Base-by-base conservation (phyloP, 2,329 filamentous ascomycete genomes). In the Aureobasidium sp. region DNA sequence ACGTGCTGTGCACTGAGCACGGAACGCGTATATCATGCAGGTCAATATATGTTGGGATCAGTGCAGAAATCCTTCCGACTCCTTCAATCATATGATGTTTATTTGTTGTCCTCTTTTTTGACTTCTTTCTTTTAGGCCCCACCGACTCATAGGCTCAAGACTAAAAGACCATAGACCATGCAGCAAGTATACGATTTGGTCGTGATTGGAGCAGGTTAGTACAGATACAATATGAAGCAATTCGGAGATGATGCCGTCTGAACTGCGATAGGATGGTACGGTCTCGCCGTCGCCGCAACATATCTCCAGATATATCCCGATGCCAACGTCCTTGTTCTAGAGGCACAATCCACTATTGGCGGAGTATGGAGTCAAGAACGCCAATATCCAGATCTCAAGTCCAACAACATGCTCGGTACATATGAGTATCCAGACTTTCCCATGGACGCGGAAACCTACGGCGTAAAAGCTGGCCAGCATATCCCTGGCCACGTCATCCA, bases 381-480 rank as follows among this genome's bases (percentile, higher is more conserved):
- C 1, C 78, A 93, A 0, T 91, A 94, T 74, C 87, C 89, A 0
- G 89, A 88, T 1, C 83, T 95, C 55, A 91, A 89, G 71, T 90
- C 87, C 62, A 95, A 95, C 77, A 94, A 94, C 72, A 85, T 93
- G 74, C 76, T 90, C 16, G 91, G 92, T 3, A 91, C 88, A 0
- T 93, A 90, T 70, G 91, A 95, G 75, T 94, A 87, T 71, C 88
- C 88, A 0, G 92, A 93, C 71, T 93, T 92, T 67, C 90, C 91
- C 23, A 91, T 95, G 88, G 82, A 85, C 23, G 68, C 71, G 1
- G 77, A 77, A 3, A 69, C 80, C 7, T 83, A 83, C 66, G 80
- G 76, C 27, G 81, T 86, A 45, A 80, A 82, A 59, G 71, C 75
- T 9, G 86, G 85, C 20, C 74, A 90, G 59, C 88, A 91, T 73